Evolutionary conservation across 257 asterid species (phyloP).

Genomic region (Penstemon eatonii): DNA sequence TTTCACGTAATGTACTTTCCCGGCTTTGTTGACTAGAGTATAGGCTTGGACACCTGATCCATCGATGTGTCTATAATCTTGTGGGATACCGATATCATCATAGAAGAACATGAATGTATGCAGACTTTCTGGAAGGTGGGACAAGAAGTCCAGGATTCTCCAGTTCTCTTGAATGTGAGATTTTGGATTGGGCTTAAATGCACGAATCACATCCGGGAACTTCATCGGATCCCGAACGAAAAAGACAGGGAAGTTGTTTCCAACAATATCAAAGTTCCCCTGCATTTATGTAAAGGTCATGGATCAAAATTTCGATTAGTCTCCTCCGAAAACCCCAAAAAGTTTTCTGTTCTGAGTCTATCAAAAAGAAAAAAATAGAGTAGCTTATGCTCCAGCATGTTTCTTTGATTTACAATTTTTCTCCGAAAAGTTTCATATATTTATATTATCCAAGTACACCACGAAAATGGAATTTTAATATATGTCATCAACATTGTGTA

Average conservation of each 20-base stretch:
- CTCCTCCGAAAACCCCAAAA: no score
- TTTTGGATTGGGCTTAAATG: conserved; percentile 90
- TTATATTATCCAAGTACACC: neutral
- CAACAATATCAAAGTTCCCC: conserved; percentile 97
- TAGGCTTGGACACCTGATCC: conserved; percentile 93
- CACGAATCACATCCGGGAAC: conserved; percentile 87
- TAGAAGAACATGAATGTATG: conserved; percentile 79
- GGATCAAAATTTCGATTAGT: neutral
- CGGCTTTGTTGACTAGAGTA: conserved; percentile 84
- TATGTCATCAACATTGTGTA: no score
- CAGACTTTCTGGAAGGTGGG: conserved; percentile 93
- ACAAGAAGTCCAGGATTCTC: conserved; percentile 90
- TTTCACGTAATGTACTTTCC: conserved; percentile 82
- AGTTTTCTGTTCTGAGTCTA: no score
- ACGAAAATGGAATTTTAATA: no score
- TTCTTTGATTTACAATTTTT: no score
- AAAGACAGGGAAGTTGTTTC: conserved; percentile 95
- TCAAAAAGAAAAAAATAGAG: no score
- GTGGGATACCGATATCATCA: conserved; percentile 90
- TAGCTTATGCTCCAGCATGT: no score
- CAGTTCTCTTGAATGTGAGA: conserved; percentile 95
- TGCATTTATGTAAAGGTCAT: conserved; percentile 26
- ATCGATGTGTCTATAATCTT: conserved; percentile 96
- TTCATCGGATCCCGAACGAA: conserved; percentile 91
- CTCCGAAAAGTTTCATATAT: no score